phyloP scores from a whole-genome alignment of 495 filamentous ascomycete genomes.

The Beverwykella pulmonaria region DNA sequence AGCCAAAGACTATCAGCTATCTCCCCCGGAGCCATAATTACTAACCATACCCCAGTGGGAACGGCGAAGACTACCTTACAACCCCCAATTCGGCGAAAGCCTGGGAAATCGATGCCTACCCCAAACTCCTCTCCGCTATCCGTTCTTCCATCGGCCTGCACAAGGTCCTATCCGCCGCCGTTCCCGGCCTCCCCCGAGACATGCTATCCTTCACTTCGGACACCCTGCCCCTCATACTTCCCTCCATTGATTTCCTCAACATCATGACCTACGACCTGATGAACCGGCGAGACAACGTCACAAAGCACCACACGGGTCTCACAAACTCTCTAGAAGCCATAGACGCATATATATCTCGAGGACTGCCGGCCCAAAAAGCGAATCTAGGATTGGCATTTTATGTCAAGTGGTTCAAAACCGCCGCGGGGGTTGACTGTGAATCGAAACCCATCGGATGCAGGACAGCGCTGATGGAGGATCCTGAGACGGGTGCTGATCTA shows the following conservation, averaged over 20 bases:
- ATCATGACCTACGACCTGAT: slow-evolving; percentile 80
- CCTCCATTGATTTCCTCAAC: slow-evolving; percentile 70
- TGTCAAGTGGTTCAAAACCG: slow-evolving; percentile 68
- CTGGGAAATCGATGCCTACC: slow-evolving; percentile 69
- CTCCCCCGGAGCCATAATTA: not conserved
- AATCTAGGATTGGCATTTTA: slow-evolving; percentile 78
- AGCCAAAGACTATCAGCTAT: not conserved
- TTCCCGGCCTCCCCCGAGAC: slow-evolving; percentile 66
- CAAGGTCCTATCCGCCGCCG: slow-evolving; percentile 68
- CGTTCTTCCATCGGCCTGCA: slow-evolving; percentile 59
- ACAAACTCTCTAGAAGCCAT: slow-evolving; percentile 58
- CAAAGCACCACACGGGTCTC: slow-evolving; percentile 68
- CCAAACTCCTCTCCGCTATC: slow-evolving; percentile 62
- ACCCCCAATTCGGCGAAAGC: slow-evolving; percentile 62
- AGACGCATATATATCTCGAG: slow-evolving; percentile 61
- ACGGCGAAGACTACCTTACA: slow-evolving; percentile 73
- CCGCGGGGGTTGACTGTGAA: slow-evolving; percentile 52
- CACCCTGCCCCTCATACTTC: slow-evolving; percentile 63
- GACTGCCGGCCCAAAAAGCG: slow-evolving; percentile 57
- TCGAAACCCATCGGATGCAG: slow-evolving; percentile 62
- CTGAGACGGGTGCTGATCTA: slow-evolving; percentile 63
- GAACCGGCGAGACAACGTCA: slow-evolving; percentile 72
- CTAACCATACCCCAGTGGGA: slow-evolving; percentile 54
- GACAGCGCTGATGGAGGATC: slow-evolving; percentile 65
- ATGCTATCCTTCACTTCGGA: slow-evolving; percentile 71